A percentile compares a stretch with the other conserved stretches of the same genome.
Conservation (phyloP, 2,329 filamentous ascomycete species). For the Exophiala sideris region DNA sequence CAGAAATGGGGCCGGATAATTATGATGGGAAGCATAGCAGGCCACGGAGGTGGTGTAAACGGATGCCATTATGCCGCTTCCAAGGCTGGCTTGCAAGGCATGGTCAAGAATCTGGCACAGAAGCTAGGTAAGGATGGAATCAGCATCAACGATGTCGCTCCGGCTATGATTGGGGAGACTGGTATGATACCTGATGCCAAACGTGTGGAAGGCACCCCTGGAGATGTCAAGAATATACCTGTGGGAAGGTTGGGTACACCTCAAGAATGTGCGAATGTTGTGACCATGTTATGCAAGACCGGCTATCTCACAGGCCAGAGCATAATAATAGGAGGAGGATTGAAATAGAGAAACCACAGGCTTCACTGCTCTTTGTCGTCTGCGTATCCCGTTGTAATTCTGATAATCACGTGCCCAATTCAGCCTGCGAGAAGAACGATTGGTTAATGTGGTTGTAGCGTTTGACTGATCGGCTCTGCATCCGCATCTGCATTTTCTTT, state of each 20-base stretch:
- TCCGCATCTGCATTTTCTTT: too few species aligned
- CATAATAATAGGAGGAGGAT: conserved; percentile 50
- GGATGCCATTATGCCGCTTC: conserved; percentile 54
- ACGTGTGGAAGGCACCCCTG: conserved; percentile 49
- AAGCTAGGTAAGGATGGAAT: conserved; percentile 60
- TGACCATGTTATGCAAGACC: conserved; percentile 58
- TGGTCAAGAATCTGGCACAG: conserved; percentile 62
- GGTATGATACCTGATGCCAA: conserved; percentile 60
- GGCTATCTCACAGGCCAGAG: conserved; percentile 59
- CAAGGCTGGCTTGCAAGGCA: conserved; percentile 59
- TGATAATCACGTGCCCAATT: too few species aligned
- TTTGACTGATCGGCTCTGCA: too few species aligned
- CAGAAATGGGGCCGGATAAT: conserved; percentile 62
- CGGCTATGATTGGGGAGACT: conserved; percentile 64
- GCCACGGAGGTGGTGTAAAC: conserved; percentile 61
- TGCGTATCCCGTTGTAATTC: too few species aligned
- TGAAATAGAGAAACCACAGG: conserved; percentile 38
- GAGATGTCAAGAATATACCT: conserved; percentile 58
- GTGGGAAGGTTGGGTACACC: conserved; percentile 56
- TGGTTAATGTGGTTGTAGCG: too few species aligned
- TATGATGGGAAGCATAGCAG: conserved; percentile 62
- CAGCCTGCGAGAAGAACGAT: too few species aligned
- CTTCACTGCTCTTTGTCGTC: too few species aligned
- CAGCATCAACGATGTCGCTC: conserved; percentile 65
- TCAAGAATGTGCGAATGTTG: conserved; percentile 58